A percentile compares a stretch with the other conserved stretches of the same genome.
Conservation (phyloP, 164 flowering plant genomes). For the Magnolia kwangsiensis region DNA sequence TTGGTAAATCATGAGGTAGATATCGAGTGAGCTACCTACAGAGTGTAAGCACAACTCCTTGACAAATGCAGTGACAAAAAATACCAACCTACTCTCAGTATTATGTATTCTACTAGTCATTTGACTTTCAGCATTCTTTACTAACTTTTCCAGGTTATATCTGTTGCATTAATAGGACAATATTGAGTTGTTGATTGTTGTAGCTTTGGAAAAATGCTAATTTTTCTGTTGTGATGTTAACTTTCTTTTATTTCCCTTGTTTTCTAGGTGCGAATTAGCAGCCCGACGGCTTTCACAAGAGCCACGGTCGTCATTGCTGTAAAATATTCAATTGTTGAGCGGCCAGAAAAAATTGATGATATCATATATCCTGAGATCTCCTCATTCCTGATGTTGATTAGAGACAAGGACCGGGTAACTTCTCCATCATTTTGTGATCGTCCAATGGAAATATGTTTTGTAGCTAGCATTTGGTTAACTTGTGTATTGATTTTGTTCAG, state of each 20-base stretch:
- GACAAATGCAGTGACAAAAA: too few species aligned
- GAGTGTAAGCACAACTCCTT: too few species aligned
- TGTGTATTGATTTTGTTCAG: constrained; percentile 24
- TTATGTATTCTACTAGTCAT: neutral
- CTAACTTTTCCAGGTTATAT: neutral
- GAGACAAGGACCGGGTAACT: constrained; percentile 86
- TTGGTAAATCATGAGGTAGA: too few species aligned
- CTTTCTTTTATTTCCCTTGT: neutral
- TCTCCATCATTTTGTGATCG: neutral
- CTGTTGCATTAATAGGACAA: neutral
- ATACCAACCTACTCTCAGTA: neutral
- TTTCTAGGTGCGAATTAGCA: constrained; percentile 65
- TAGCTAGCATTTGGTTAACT: neutral
- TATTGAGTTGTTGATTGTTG: neutral
- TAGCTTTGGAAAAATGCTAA: neutral
- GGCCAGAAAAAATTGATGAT: constrained; percentile 94
- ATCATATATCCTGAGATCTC: constrained; percentile 84
- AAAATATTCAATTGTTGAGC: constrained; percentile 92
- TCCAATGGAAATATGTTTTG: neutral
- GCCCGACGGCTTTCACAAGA: constrained; percentile 88
- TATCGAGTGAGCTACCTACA: too few species aligned
- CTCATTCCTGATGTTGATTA: constrained; percentile 89
- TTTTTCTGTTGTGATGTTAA: neutral
- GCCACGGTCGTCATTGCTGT: constrained; percentile 96
- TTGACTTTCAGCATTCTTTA: neutral